Evolutionary conservation across 148 eudicot genomes (phyloP), one percentile per base, ranked within the genome.

Genomic region (Rheum nobile): DNA sequence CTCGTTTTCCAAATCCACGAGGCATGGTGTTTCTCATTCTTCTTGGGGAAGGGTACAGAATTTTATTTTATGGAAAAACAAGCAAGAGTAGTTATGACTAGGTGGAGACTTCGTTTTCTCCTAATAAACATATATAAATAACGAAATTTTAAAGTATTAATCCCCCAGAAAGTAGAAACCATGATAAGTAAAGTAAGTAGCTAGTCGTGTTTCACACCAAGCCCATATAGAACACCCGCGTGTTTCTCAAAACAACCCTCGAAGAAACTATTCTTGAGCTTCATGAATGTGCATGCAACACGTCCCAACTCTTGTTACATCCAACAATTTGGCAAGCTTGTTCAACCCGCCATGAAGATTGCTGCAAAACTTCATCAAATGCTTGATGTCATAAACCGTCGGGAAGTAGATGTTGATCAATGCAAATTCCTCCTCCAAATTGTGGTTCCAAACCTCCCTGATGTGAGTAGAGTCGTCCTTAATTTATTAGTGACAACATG

Each of bases 381-480:
- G 72, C 59, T 67, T 75, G 57, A 75, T 67, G 55, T 75, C 77
- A 67, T 63, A 75, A 4, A 75, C 41, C 59, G 41, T 19, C 3
- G 77, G 77, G 16, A 75, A 75, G 42, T 75, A 75, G 19, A 46
- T 67, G n/a, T n/a, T n/a, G n/a, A n/a, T 81, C 67, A 81, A 29
- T 63, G 72, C 73, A 48, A 81, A 78, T 57, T 81, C 84, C 43
- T 81, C 75, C 12, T 77, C 80, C 6, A 81, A 75, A 81, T 81
- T 81, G n/a, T 75, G 67, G 19, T 47, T 48, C 86, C 86, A 84
- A 74, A 81, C 86, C 80, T 84, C 86, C 50, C 86, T 79, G 74
- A 81, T 84, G 16, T 79, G 77, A 70, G 79, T 81, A 48, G 80
- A 67, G 14, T 84, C 86, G 9, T 74, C 83, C 72, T n/a, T n/a